These are phyloP conservation scores for Leishmania lainsoni DNA, from an alignment of 208 protist genomes.

Conservation along the genomic window DNA sequence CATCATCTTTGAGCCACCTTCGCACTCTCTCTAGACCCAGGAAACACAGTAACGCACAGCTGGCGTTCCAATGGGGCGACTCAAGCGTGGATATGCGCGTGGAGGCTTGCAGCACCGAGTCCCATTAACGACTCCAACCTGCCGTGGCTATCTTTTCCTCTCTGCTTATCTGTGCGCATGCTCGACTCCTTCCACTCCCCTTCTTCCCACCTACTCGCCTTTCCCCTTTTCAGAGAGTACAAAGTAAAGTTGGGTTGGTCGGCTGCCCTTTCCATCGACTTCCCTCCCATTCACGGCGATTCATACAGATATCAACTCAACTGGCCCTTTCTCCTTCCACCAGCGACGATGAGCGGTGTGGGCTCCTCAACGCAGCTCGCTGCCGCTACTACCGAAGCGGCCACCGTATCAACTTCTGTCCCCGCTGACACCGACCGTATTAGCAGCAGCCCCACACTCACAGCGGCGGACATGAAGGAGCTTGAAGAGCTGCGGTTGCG, in stretches of 20 bases:
- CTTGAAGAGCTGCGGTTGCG: slow-evolving; percentile 37
- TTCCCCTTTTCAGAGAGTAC: background rate
- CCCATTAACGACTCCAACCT: background rate
- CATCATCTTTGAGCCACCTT: background rate
- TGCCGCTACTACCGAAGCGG: background rate
- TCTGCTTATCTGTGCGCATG: background rate
- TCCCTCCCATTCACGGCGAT: background rate
- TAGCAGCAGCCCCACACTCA: slow-evolving; percentile 22
- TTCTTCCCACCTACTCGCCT: background rate
- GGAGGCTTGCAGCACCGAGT: background rate
- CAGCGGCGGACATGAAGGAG: slow-evolving; percentile 30
- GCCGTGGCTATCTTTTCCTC: background rate
- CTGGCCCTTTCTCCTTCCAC: background rate
- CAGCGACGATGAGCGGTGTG: background rate
- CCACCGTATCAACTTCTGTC: background rate
- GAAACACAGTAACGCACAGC: background rate
- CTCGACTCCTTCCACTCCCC: background rate
- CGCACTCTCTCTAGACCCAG: background rate
- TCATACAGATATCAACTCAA: background rate
- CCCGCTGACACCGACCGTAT: background rate
- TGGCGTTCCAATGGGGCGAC: background rate
- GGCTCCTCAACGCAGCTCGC: background rate
- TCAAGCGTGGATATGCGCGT: background rate
- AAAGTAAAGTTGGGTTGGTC: background rate
- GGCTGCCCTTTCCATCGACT: background rate